phyloP scores from a whole-genome alignment of 2,329 filamentous ascomycete genomes.

The Emmonsia crescens region DNA sequence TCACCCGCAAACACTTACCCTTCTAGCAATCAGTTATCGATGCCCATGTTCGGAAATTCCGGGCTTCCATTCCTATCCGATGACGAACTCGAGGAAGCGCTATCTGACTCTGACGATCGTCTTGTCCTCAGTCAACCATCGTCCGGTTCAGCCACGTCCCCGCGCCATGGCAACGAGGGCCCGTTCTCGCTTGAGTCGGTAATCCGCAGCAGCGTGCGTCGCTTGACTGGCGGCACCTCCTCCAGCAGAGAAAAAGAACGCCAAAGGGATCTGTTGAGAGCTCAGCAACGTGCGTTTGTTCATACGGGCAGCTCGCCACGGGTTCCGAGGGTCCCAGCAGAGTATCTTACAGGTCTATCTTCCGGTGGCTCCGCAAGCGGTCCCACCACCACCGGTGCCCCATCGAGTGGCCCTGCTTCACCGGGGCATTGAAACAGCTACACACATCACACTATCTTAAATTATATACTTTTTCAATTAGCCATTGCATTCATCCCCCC shows the following conservation, averaged over 20 bases:
- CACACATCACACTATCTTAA: background rate
- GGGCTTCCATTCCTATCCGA: slow-evolving; percentile 58
- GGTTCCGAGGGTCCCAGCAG: slow-evolving; percentile 39
- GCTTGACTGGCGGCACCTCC: slow-evolving; percentile 35
- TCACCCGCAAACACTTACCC: slow-evolving; percentile 52
- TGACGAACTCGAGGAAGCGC: slow-evolving; percentile 65
- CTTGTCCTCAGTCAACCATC: slow-evolving; percentile 19
- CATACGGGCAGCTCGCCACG: slow-evolving; percentile 27
- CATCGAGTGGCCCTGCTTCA: slow-evolving; percentile 5
- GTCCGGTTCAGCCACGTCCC: slow-evolving; percentile 15
- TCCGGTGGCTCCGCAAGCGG: slow-evolving; percentile 1
- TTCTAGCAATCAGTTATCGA: slow-evolving; percentile 27
- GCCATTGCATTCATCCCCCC: background rate
- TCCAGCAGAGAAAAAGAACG: slow-evolving; percentile 34
- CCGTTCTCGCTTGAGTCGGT: slow-evolving; percentile 36
- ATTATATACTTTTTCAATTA: background rate
- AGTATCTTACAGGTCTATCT: slow-evolving; percentile 30
- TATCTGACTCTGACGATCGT: slow-evolving; percentile 74
- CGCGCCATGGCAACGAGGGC: slow-evolving; percentile 28
- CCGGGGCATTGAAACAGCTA: background rate
- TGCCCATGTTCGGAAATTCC: slow-evolving; percentile 43
- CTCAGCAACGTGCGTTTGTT: slow-evolving; percentile 32
- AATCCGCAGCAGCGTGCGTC: slow-evolving; percentile 37
- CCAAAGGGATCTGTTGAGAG: slow-evolving; percentile 33
- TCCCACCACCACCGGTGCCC: background rate